phyloP scores from a whole-genome alignment of 352 stramenopile species.

The Phytophthora megakarya region DNA sequence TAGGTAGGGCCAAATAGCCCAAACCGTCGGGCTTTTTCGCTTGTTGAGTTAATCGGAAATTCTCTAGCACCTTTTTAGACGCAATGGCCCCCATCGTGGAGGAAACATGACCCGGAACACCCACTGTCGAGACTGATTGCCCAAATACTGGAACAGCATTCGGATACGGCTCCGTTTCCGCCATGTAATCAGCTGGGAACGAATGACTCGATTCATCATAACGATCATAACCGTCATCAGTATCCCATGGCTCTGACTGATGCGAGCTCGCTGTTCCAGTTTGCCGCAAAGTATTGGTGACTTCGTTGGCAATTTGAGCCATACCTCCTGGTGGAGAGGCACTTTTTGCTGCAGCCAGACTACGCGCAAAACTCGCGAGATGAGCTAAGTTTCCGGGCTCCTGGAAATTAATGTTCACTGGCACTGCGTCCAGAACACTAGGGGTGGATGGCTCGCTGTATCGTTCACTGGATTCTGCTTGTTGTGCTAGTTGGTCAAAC shows the following conservation, averaged over 20 bases:
- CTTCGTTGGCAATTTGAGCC: constrained; percentile 72
- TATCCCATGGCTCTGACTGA: constrained; percentile 64
- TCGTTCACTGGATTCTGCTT: constrained; percentile 48
- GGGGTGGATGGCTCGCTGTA: constrained; percentile 46
- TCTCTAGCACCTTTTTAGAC: constrained; percentile 64
- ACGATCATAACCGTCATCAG: constrained; percentile 65
- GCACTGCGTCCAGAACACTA: constrained; percentile 26
- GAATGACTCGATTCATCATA: constrained; percentile 71
- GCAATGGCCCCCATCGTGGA: constrained; percentile 72
- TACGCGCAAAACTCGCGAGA: constrained; percentile 73
- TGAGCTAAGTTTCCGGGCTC: constrained; percentile 76
- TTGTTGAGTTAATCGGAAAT: constrained; percentile 68
- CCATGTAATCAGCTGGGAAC: constrained; percentile 57
- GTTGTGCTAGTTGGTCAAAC: constrained; percentile 74
- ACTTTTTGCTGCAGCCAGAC: constrained; percentile 42
- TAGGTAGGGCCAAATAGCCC: constrained; percentile 79
- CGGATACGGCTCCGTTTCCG: constrained; percentile 32
- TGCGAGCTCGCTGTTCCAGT: constrained; percentile 37
- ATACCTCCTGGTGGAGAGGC: constrained; percentile 29
- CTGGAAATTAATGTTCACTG: constrained; percentile 49
- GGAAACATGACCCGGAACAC: constrained; percentile 46
- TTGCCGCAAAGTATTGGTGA: constrained; percentile 69
- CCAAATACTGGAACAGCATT: constrained; percentile 17
- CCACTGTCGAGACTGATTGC: constrained; percentile 33
- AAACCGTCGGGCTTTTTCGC: constrained; percentile 62